A percentile compares a stretch with the other conserved stretches of the same genome.
These are phyloP conservation scores for Chondrostereum purpureum DNA, from an alignment of 1,284 basidiomycete species.

Conservation along the genomic window DNA sequence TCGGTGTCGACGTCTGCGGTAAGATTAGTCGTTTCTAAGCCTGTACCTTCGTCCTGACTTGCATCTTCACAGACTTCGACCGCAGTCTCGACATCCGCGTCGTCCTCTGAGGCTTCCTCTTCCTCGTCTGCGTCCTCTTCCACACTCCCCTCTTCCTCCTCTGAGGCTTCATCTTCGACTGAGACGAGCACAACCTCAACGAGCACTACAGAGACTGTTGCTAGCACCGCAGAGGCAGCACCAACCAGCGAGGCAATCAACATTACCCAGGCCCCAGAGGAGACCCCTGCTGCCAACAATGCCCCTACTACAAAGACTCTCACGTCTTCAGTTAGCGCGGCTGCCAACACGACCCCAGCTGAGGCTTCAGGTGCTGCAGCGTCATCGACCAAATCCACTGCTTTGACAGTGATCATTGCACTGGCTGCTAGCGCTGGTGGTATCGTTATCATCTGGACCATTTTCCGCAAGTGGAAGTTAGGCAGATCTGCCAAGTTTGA, in stretches of 20 bases:
- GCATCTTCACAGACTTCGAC: slow-evolving; percentile 22
- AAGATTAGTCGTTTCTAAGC: too few relatives aligned
- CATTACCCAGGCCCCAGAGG: neutral
- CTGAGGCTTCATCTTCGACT: slow-evolving; percentile 21
- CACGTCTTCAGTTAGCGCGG: slow-evolving; percentile 1
- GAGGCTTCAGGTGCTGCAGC: slow-evolving; percentile 19
- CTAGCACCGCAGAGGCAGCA: slow-evolving; percentile 6
- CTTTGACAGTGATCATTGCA: slow-evolving; percentile 68
- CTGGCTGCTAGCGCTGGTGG: slow-evolving; percentile 65
- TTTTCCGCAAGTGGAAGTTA: slow-evolving; percentile 90
- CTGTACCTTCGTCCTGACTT: too few relatives aligned
- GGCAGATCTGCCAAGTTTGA: slow-evolving; percentile 75
- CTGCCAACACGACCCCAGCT: slow-evolving; percentile 13
- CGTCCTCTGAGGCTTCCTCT: slow-evolving; percentile 12
- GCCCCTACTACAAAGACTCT: neutral
- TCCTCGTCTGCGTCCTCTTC: slow-evolving; percentile 15
- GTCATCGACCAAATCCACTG: slow-evolving; percentile 47
- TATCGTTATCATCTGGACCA: slow-evolving; percentile 65
- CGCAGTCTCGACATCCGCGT: slow-evolving; percentile 18
- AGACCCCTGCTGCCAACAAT: neutral
- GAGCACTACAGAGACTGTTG: neutral
- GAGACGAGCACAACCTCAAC: slow-evolving; percentile 16
- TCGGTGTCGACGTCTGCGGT: too few relatives aligned
- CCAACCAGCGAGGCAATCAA: neutral
- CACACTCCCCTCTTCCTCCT: slow-evolving; percentile 13